Conservation (phyloP, 495 filamentous ascomycete genomes). For the Lepraria neglecta region DNA sequence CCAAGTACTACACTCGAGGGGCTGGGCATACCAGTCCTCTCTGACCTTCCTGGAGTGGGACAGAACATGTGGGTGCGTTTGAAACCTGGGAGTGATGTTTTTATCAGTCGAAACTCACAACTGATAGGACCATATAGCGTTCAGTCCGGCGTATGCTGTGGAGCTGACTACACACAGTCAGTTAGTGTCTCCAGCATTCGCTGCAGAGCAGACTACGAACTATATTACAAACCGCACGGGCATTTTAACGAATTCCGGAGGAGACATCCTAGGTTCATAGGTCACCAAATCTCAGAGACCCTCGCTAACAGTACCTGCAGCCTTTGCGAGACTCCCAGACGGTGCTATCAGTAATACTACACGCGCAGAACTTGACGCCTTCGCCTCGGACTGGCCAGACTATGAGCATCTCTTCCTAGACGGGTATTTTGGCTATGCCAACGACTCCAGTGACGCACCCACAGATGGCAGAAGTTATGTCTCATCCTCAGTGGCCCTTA, state of each 20-base stretch:
- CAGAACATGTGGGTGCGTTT: slow-evolving; percentile 33
- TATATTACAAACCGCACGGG: too few species aligned
- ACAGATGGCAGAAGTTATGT: too few species aligned
- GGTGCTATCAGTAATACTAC: slow-evolving; percentile 19
- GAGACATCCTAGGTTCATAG: too few species aligned
- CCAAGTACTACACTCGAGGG: slow-evolving; percentile 34
- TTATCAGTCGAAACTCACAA: not conserved
- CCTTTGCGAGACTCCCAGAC: slow-evolving; percentile 14
- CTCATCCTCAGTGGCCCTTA: too few species aligned
- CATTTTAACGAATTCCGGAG: too few species aligned
- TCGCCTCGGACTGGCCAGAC: slow-evolving; percentile 47
- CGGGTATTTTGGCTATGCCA: not conserved
- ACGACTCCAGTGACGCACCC: not conserved
- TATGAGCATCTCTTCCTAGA: not conserved
- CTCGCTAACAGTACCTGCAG: slow-evolving; percentile 36
- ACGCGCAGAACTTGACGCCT: slow-evolving; percentile 24
- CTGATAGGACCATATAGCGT: not conserved
- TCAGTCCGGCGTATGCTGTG: slow-evolving; percentile 22
- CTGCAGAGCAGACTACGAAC: too few species aligned
- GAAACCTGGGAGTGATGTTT: not conserved
- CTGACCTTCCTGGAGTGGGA: slow-evolving; percentile 43
- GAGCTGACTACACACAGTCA: too few species aligned
- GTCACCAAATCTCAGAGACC: slow-evolving; percentile 24
- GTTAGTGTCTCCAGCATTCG: too few species aligned
- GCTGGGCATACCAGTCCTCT: slow-evolving; percentile 38